Percentiles rank a stretch among this genome's conserved stretches.
Evolutionary conservation across 352 stramenopile species (phyloP).

Genomic region (Pythium grandisporangium): DNA sequence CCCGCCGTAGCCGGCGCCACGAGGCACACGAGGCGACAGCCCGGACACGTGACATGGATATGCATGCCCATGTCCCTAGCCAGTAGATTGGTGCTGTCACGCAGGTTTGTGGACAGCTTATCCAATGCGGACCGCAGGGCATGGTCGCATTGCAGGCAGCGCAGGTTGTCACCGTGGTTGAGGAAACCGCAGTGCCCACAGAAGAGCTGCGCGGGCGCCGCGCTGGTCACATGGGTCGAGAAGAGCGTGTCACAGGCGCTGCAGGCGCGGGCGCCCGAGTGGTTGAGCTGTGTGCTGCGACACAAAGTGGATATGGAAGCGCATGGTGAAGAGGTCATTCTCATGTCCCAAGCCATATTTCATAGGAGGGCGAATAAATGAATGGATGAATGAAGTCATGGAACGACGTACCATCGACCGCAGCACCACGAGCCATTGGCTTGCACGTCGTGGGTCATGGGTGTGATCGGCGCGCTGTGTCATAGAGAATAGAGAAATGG

Average conservation of each 20-base stretch:
- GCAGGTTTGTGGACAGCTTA: slow-evolving; percentile 60
- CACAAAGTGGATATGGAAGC: too few species aligned
- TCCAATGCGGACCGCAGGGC: slow-evolving; percentile 68
- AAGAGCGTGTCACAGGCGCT: slow-evolving; percentile 46
- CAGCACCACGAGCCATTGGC: slow-evolving; percentile 66
- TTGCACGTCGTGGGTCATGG: slow-evolving; percentile 60
- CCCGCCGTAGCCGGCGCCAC: slow-evolving; percentile 68
- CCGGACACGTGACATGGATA: slow-evolving; percentile 78
- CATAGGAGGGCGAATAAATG: background rate
- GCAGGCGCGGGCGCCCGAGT: slow-evolving; percentile 53
- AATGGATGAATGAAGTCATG: background rate
- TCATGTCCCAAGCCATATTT: too few species aligned
- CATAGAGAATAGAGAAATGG: too few species aligned
- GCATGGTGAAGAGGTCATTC: too few species aligned
- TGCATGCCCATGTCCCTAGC: slow-evolving; percentile 77
- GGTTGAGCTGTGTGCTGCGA: slow-evolving; percentile 39
- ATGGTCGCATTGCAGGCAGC: slow-evolving; percentile 68
- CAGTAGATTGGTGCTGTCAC: slow-evolving; percentile 73
- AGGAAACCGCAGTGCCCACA: slow-evolving; percentile 67
- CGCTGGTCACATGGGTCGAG: slow-evolving; percentile 55
- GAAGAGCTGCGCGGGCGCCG: slow-evolving; percentile 65
- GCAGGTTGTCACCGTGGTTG: slow-evolving; percentile 55
- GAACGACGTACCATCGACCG: slow-evolving; percentile 37
- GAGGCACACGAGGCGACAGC: slow-evolving; percentile 61
- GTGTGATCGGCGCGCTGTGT: slow-evolving; percentile 44